Conservation (phyloP, 106 monocot genomes). For the Dendrobium officinale region DNA sequence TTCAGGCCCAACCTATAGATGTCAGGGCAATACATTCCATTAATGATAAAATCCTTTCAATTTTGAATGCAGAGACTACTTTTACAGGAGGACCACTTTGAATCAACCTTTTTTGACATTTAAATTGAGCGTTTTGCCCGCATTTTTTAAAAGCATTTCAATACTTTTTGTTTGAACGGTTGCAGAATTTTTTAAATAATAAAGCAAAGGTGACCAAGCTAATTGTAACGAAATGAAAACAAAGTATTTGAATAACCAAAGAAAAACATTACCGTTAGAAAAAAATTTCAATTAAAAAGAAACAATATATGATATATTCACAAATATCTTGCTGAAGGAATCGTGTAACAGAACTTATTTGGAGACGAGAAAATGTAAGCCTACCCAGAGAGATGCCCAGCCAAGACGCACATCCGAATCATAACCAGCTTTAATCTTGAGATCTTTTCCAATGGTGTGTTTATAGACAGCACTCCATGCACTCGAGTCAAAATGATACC, state of each 20-base stretch:
- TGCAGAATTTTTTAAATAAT: background rate
- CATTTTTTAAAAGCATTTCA: no score
- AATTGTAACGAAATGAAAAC: background rate
- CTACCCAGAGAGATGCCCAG: slow-evolving; percentile 96
- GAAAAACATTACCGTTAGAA: background rate
- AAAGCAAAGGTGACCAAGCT: background rate
- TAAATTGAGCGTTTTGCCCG: no score
- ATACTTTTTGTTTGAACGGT: no score
- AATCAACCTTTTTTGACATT: background rate
- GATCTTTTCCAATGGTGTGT: slow-evolving; percentile 48
- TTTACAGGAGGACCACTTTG: background rate
- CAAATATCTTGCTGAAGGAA: background rate
- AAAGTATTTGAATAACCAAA: background rate
- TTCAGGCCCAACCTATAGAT: slow-evolving; percentile 67
- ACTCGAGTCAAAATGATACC: slow-evolving; percentile 63
- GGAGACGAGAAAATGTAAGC: slow-evolving; percentile 2
- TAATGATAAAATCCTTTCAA: background rate
- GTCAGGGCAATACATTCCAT: background rate
- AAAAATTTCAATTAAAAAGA: background rate
- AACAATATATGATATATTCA: background rate
- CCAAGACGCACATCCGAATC: slow-evolving; percentile 75
- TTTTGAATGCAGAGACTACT: background rate
- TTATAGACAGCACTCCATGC: slow-evolving; percentile 89
- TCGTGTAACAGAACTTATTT: background rate
- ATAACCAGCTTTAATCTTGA: slow-evolving; percentile 96